Percentiles rank a stretch among this genome's conserved stretches.
Conservation (phyloP, 768 basidiomycete species). For the Lentinula raphanica region DNA sequence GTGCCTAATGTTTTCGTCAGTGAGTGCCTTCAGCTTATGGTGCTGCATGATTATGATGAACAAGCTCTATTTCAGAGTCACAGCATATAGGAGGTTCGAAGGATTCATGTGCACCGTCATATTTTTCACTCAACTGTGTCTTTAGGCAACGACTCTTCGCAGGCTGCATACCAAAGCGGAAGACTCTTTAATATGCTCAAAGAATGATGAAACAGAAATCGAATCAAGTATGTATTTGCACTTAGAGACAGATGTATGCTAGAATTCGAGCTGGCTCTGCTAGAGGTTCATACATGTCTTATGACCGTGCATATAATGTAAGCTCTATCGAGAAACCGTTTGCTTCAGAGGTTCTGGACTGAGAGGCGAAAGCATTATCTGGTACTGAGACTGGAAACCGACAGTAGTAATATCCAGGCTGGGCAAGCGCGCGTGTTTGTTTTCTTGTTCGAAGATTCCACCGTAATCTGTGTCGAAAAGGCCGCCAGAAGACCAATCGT, state of each 20-base stretch:
- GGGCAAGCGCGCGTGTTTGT: not conserved
- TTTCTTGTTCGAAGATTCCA: not conserved
- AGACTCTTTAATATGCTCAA: conserved; percentile 2
- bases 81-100: conserved; percentile 29
- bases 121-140: not conserved
- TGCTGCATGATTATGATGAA: not conserved
- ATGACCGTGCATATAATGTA: not conserved
- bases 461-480: not conserved
- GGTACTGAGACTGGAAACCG: not conserved
- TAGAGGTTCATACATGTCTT: no score
- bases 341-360: not conserved
- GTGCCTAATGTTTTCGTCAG: conserved; percentile 57
- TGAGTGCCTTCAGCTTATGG: conserved; percentile 19
- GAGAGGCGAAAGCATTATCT: not conserved
- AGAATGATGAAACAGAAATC: not conserved
- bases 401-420: not conserved
- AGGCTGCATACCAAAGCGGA: conserved; percentile 8
- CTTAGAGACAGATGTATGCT: not conserved
- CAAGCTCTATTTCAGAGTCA: conserved; percentile 21
- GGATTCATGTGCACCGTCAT: not conserved
- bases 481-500: not conserved
- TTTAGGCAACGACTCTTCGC: conserved; percentile 4
- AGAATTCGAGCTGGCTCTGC: not conserved
- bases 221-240: not conserved
- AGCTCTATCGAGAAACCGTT: not conserved